phyloP scores from a whole-genome alignment of 2,329 filamentous ascomycete genomes.

The Hypoxylon sp. region DNA sequence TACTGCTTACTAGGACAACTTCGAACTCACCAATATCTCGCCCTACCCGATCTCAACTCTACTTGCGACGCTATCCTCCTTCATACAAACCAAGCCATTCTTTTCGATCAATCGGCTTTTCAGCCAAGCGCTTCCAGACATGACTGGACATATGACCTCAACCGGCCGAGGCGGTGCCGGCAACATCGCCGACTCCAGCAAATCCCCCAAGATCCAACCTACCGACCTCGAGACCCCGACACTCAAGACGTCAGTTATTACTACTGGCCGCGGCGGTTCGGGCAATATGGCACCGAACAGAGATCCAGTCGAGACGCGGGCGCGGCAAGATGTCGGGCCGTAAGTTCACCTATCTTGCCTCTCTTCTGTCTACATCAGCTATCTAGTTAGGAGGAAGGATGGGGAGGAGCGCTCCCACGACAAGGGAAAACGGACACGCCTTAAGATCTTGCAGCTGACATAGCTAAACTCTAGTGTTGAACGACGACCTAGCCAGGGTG shows the following conservation, averaged over 20 bases:
- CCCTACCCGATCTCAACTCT: not conserved
- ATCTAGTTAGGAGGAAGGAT: not conserved
- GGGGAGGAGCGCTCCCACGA: not conserved
- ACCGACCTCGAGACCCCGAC: slow-evolving; percentile 83
- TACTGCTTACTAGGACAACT: not conserved
- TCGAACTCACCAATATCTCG: not conserved
- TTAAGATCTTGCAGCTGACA: slow-evolving; percentile 18
- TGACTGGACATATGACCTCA: slow-evolving; percentile 64
- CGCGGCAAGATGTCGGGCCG: slow-evolving; percentile 85
- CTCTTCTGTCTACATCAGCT: not conserved
- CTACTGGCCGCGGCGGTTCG: slow-evolving; percentile 87
- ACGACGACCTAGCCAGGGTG: slow-evolving; percentile 68
- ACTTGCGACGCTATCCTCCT: not conserved
- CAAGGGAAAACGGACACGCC: not conserved
- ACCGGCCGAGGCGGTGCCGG: slow-evolving; percentile 84
- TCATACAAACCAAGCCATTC: not conserved
- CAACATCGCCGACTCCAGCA: slow-evolving; percentile 72
- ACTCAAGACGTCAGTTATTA: slow-evolving; percentile 85
- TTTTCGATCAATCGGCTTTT: not conserved
- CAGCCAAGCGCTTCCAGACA: slow-evolving; percentile 43
- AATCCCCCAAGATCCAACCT: slow-evolving; percentile 62
- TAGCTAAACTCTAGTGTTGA: slow-evolving; percentile 57
- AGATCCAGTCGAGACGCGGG: slow-evolving; percentile 79
- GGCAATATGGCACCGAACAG: slow-evolving; percentile 87
- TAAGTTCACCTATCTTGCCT: slow-evolving; percentile 55